Percentiles rank a stretch among this genome's conserved stretches.
Evolutionary conservation across 1,284 basidiomycete species (phyloP).

Genomic region (Irpex rosettiformis): DNA sequence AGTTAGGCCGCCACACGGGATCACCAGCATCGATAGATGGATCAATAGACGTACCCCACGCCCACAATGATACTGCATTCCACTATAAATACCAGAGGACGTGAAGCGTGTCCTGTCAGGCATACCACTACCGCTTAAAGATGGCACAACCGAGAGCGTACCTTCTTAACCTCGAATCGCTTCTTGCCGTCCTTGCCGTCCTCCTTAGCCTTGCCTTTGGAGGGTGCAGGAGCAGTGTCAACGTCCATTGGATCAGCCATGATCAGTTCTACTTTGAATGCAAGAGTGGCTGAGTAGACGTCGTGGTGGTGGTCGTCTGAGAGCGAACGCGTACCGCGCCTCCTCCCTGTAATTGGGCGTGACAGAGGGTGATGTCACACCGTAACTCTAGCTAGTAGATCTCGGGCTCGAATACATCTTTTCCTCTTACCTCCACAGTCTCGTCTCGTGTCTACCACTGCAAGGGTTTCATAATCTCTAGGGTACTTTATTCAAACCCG

Average conservation of each 20-base stretch:
- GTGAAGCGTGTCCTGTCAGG: not conserved
- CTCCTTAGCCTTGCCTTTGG: conserved; percentile 52
- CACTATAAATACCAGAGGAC: conserved; percentile 52
- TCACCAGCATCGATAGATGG: not conserved
- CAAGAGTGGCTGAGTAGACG: not conserved
- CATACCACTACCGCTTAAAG: conserved; percentile 7
- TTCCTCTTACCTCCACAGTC: not conserved
- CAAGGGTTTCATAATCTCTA: not conserved
- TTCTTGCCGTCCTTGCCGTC: conserved; percentile 60
- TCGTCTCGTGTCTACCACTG: not conserved
- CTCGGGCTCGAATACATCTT: not conserved
- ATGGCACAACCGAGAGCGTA: conserved; percentile 32
- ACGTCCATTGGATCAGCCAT: conserved; percentile 77
- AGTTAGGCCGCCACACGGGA: conserved; percentile 8
- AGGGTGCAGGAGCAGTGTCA: conserved; percentile 28
- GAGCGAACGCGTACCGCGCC: not conserved
- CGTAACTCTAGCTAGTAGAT: not conserved
- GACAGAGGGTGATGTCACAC: not conserved
- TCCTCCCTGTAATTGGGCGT: not conserved
- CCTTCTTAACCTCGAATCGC: conserved; percentile 96
- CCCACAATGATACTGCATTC: conserved; percentile 96
- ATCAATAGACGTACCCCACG: conserved; percentile 71
- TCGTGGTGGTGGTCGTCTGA: not conserved
- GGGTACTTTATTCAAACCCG: no score
- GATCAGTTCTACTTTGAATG: not conserved